phyloP scores from a whole-genome alignment of 352 stramenopile genomes.

The Phytophthora pistaciae region DNA sequence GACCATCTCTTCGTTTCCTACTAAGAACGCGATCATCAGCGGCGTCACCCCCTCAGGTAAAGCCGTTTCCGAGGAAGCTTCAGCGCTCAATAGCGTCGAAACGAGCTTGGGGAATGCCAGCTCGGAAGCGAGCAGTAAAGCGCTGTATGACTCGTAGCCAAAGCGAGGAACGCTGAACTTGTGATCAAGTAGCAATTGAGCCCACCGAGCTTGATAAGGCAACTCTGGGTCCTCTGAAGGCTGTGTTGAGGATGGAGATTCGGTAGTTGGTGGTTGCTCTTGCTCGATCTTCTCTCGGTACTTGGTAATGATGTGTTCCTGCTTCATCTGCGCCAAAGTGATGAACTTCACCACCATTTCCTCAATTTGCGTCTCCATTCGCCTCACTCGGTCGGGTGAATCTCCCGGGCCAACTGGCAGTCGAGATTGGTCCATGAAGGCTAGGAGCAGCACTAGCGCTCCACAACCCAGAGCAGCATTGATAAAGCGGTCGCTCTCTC shows the following conservation, averaged over 20 bases:
- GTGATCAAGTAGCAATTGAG: constrained; percentile 53
- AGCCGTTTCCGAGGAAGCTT: constrained; percentile 39
- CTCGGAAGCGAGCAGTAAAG: constrained; percentile 65
- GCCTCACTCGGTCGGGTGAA: constrained; percentile 6
- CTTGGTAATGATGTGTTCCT: constrained; percentile 13
- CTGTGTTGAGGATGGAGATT: background rate
- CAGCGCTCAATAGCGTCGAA: constrained; percentile 45
- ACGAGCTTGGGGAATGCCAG: constrained; percentile 43
- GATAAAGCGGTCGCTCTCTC: constrained; percentile 51
- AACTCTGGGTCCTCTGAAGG: constrained; percentile 9
- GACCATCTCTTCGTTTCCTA: constrained; percentile 47
- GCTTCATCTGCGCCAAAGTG: constrained; percentile 30
- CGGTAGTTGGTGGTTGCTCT: background rate
- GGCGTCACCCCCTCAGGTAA: constrained; percentile 51
- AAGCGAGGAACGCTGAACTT: constrained; percentile 55
- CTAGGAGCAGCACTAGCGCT: constrained; percentile 49
- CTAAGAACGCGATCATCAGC: constrained; percentile 71
- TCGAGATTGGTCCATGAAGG: constrained; percentile 51
- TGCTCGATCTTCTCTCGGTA: constrained; percentile 23
- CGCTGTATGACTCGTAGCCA: constrained; percentile 55
- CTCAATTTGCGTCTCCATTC: constrained; percentile 33
- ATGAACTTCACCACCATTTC: constrained; percentile 44
- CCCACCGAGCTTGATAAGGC: constrained; percentile 50
- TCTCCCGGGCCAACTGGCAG: constrained; percentile 4
- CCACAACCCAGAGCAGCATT: constrained; percentile 49